A percentile compares a stretch with the other conserved stretches of the same genome.
Evolutionary conservation across 352 stramenopile genomes (phyloP).

Genomic region (Globisporangium carolinianum): DNA sequence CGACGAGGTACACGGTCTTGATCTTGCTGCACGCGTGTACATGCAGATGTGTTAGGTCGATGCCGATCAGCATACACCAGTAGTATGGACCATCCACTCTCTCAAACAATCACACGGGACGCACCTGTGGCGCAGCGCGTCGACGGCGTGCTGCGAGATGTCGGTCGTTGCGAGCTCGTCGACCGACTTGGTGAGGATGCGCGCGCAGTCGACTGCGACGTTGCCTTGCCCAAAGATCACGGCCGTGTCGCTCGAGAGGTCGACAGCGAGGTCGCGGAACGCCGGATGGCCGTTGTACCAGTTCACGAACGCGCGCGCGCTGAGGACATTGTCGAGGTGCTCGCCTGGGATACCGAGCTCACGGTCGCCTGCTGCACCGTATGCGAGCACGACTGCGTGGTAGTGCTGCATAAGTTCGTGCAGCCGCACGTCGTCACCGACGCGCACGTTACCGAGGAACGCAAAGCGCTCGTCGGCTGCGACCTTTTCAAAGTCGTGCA

Average conservation of each 20-base stretch:
- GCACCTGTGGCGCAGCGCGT: constrained; percentile 65
- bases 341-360: constrained; percentile 86
- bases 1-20: constrained; percentile 88
- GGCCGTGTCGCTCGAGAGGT: constrained; percentile 61
- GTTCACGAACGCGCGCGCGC: constrained; percentile 93
- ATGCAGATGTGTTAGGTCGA: background rate
- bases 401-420: constrained; percentile 87
- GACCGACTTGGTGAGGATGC: constrained; percentile 91
- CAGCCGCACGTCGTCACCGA: constrained; percentile 86
- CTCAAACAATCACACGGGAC: background rate
- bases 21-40: constrained; percentile 26
- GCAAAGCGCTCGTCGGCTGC: constrained; percentile 68
- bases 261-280: constrained; percentile 79
- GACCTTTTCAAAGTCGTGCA: constrained; percentile 94
- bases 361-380: constrained; percentile 91
- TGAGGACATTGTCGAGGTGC: constrained; percentile 64
- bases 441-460: constrained; percentile 88
- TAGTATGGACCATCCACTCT: background rate
- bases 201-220: constrained; percentile 95
- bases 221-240: constrained; percentile 98
- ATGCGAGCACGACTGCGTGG: constrained; percentile 93
- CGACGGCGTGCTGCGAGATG: constrained; percentile 86
- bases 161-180: constrained; percentile 89
- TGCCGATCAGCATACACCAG: too few species aligned
- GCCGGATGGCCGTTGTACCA: constrained; percentile 99